Conservation (phyloP, 768 basidiomycete species). For the Aureoboletus auriporus region DNA sequence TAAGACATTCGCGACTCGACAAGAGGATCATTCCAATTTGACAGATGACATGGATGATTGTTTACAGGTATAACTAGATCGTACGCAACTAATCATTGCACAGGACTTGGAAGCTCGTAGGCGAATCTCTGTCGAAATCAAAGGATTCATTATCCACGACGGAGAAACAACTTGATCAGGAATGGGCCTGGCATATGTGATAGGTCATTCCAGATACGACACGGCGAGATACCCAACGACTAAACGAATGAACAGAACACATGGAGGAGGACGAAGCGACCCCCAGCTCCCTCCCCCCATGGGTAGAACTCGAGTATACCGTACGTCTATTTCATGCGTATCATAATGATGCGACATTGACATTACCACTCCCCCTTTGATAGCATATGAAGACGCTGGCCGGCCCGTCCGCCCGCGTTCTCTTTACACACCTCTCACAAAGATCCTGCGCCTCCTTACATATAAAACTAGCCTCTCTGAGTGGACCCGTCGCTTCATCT, state of each 20-base stretch:
- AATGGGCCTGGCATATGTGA: slow-evolving; percentile 53
- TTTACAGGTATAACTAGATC: no score
- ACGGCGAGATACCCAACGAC: not conserved
- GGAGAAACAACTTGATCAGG: not conserved
- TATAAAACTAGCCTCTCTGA: slow-evolving; percentile 14
- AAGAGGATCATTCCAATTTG: no score
- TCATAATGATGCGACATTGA: slow-evolving; percentile 7
- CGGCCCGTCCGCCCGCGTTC: slow-evolving; percentile 57
- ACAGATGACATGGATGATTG: no score
- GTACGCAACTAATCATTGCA: no score
- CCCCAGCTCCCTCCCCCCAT: slow-evolving; percentile 68
- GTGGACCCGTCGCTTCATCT: slow-evolving; percentile 16
- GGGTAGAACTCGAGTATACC: slow-evolving; percentile 92
- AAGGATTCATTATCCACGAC: no score
- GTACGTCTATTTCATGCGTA: no score
- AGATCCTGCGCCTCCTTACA: slow-evolving; percentile 56
- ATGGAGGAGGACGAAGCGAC: slow-evolving; percentile 92
- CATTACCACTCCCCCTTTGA: not conserved
- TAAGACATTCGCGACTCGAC: no score
- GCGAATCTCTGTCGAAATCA: no score
- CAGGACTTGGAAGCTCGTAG: no score
- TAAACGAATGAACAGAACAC: slow-evolving; percentile 55
- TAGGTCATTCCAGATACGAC: slow-evolving; percentile 37
- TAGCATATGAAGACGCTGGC: slow-evolving; percentile 86
- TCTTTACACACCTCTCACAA: slow-evolving; percentile 86